Percentiles rank a stretch among this genome's conserved stretches.
Evolutionary conservation across 306 rosid genomes (phyloP).

Genomic region (Ormosia semicastrata): DNA sequence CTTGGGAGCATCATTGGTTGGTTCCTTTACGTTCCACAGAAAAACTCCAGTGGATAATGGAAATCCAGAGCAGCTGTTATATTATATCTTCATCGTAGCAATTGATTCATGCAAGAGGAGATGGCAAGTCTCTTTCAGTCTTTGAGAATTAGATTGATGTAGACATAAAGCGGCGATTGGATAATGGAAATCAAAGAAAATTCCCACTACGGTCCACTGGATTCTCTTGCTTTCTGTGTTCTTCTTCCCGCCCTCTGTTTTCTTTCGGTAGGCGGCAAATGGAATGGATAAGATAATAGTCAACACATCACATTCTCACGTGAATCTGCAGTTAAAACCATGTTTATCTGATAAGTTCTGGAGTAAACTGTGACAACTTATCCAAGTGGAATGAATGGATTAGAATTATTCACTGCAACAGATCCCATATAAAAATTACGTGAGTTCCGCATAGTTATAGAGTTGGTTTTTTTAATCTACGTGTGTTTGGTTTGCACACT

Average conservation of each 20-base stretch:
- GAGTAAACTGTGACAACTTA: background rate
- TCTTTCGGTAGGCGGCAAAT: background rate
- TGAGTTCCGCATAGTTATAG: background rate
- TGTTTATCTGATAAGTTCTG: background rate
- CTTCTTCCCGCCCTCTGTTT: conserved; percentile 25
- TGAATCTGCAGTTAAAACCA: background rate
- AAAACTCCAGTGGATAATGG: background rate
- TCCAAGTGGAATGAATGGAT: background rate
- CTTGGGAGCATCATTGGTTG: background rate
- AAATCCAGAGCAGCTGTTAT: background rate
- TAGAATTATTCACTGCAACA: background rate
- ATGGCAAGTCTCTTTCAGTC: background rate
- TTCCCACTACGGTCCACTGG: background rate
- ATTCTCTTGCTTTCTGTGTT: background rate
- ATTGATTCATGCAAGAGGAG: conserved; percentile 13
- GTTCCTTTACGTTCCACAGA: background rate
- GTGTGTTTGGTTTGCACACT: background rate
- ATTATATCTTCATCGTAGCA: background rate
- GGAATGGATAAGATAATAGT: background rate
- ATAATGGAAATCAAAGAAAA: background rate
- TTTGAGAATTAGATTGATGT: conserved; percentile 16
- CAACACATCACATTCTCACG: background rate
- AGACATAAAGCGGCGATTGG: background rate
- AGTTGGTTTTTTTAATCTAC: background rate
- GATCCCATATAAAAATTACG: background rate